Evolutionary conservation across 2,329 filamentous ascomycete species (phyloP), one percentile per base, ranked within the genome.

Genomic region (Pseudogymnoascus pannorum): DNA sequence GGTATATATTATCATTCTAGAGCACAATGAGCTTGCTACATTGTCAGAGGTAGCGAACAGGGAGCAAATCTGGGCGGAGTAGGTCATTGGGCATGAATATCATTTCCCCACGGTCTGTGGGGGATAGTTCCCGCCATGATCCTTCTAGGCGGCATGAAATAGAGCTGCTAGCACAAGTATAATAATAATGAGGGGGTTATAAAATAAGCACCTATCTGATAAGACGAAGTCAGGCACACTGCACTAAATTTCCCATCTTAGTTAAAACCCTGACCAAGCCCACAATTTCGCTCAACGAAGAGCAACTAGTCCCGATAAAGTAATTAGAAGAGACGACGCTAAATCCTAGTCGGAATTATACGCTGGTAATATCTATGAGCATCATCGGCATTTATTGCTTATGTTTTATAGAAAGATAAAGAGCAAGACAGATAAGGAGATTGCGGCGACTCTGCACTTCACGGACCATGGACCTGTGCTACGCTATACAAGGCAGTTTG

Each of bases 81-180:
- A 93, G 76, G 63, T 87, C 82, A 18, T 87, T 86, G 33, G 93
- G 82, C 72, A 85, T 88, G 71, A 79, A 78, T 79, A 93, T 81
- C 62, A 92, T 73, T 22, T 80, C 79, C 40, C 86, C 88, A 36
- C 89, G 84, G 60, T 88, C 85, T 4, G 86, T 86, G 16, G 80
- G 81, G n/a, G 84, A 78, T 58, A 92, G 79, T 31, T 82, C 79
- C 64, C 83, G 82, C 89, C 89, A 92, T 22, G 82, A 79, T n/a
- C n/a, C n/a, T n/a, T n/a, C n/a, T n/a, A n/a, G n/a, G n/a, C n/a
- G n/a, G n/a, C n/a, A n/a, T n/a, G n/a, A n/a, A n/a, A n/a, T n/a
- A n/a, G n/a, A n/a, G n/a, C n/a, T n/a, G n/a, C n/a, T n/a, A n/a
- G n/a, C n/a, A n/a, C n/a, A n/a, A n/a, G n/a, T n/a, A n/a, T n/a